Conservation (phyloP, 257 asterid species). For the Apocynum venetum region DNA sequence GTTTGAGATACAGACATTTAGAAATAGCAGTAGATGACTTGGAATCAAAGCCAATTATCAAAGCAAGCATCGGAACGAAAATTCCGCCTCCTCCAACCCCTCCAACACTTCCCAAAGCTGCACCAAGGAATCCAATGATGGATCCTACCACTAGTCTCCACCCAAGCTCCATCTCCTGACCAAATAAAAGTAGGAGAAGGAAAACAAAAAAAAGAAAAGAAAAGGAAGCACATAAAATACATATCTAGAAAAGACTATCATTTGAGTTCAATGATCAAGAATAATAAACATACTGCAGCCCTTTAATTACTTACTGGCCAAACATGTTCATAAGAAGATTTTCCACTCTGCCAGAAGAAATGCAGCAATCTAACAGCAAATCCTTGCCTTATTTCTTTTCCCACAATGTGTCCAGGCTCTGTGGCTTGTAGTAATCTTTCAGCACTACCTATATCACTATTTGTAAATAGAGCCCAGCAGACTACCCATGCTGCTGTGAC, state of each 20-base stretch:
- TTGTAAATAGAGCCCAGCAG: conserved; percentile 24
- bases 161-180: conserved; percentile 36
- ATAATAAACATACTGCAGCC: not conserved
- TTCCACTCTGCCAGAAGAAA: conserved; percentile 34
- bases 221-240: not conserved
- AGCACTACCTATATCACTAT: conserved; percentile 16
- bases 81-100: conserved; percentile 45
- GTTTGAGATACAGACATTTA: conserved; percentile 21
- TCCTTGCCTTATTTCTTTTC: conserved; percentile 23
- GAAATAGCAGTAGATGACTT: conserved; percentile 41
- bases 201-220: no score
- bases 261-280: not conserved
- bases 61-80: conserved; percentile 37
- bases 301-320: conserved; percentile 29
- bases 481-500: conserved; percentile 17
- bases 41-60: conserved; percentile 36
- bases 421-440: conserved; percentile 22
- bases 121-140: conserved; percentile 33
- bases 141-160: conserved; percentile 32
- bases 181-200: not conserved
- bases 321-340: conserved; percentile 31
- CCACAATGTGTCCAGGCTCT: conserved; percentile 10
- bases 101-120: conserved; percentile 41
- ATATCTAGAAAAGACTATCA: not conserved
- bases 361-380: conserved; percentile 18